A percentile compares a stretch with the other conserved stretches of the same genome.
Evolutionary conservation across 1,284 basidiomycete species (phyloP).

Genomic region (Papiliotrema fonsecae): DNA sequence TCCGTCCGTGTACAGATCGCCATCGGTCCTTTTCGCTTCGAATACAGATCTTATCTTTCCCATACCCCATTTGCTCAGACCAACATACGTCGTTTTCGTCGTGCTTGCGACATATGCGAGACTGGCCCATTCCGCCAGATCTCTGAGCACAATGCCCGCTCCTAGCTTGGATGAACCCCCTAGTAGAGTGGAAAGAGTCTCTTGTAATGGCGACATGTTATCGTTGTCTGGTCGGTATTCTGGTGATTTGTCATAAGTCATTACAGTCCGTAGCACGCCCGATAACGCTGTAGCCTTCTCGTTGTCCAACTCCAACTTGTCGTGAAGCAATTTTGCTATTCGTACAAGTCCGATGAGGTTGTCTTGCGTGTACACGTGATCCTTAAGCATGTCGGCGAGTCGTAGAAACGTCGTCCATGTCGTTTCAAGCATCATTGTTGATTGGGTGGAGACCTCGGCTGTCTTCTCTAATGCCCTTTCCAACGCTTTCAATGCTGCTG

Average conservation of each 20-base stretch:
- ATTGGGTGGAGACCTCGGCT: background rate
- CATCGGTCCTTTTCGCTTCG: slow-evolving; percentile 49
- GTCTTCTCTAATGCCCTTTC: slow-evolving; percentile 61
- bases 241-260: slow-evolving; percentile 74
- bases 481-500: slow-evolving; percentile 73
- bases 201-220: slow-evolving; percentile 73
- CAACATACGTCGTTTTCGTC: slow-evolving; percentile 74
- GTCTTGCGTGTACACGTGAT: slow-evolving; percentile 72
- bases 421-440: slow-evolving; percentile 49
- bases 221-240: slow-evolving; percentile 87
- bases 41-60: slow-evolving; percentile 63
- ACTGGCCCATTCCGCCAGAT: slow-evolving; percentile 77
- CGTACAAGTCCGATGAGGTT: slow-evolving; percentile 61
- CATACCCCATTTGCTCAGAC: slow-evolving; percentile 79
- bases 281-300: slow-evolving; percentile 66
- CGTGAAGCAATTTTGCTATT: slow-evolving; percentile 28
- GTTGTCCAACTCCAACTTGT: slow-evolving; percentile 46
- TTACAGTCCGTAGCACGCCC: slow-evolving; percentile 69
- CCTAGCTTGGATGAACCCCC: slow-evolving; percentile 54
- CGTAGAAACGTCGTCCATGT: slow-evolving; percentile 67
- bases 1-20: slow-evolving; percentile 66
- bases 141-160: slow-evolving; percentile 67
- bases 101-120: slow-evolving; percentile 77
- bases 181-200: slow-evolving; percentile 65
- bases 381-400: slow-evolving; percentile 58